A percentile compares a stretch with the other conserved stretches of the same genome.
phyloP scores from a whole-genome alignment of 2,329 filamentous ascomycete species.

The Cercospora brassicicola region DNA sequence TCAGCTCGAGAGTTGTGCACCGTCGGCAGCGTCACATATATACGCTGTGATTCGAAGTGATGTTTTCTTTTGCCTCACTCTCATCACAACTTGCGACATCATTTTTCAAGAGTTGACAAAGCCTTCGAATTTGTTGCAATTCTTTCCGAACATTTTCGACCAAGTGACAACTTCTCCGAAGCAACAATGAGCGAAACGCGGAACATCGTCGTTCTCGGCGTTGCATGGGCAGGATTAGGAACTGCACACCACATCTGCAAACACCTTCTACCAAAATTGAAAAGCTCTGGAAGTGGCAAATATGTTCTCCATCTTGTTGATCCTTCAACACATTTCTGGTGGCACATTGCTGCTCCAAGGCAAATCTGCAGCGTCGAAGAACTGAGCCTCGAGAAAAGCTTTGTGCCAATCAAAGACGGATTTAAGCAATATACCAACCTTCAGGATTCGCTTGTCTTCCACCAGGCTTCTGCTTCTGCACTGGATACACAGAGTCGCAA shows the following conservation, averaged over 20 bases:
- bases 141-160: neutral
- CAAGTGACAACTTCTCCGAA: neutral
- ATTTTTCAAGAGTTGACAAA: neutral
- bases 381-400: conserved; percentile 50
- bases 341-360: conserved; percentile 54
- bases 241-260: conserved; percentile 57
- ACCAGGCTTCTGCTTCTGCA: conserved; percentile 51
- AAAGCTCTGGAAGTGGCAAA: conserved; percentile 32
- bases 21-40: neutral
- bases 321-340: conserved; percentile 56
- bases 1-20: neutral
- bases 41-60: neutral
- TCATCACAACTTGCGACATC: neutral
- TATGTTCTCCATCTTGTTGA: conserved; percentile 59
- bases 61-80: neutral
- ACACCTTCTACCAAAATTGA: conserved; percentile 50
- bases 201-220: conserved; percentile 56
- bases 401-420: conserved; percentile 51
- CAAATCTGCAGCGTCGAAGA: conserved; percentile 50
- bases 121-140: too few relatives aligned
- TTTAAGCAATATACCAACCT: conserved; percentile 54
- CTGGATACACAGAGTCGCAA: conserved; percentile 48
- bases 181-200: conserved; percentile 39
- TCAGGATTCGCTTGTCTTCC: conserved; percentile 44
- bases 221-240: conserved; percentile 55